Base-by-base conservation (phyloP, 352 stramenopile genomes). In the Globisporangium viniferum region DNA sequence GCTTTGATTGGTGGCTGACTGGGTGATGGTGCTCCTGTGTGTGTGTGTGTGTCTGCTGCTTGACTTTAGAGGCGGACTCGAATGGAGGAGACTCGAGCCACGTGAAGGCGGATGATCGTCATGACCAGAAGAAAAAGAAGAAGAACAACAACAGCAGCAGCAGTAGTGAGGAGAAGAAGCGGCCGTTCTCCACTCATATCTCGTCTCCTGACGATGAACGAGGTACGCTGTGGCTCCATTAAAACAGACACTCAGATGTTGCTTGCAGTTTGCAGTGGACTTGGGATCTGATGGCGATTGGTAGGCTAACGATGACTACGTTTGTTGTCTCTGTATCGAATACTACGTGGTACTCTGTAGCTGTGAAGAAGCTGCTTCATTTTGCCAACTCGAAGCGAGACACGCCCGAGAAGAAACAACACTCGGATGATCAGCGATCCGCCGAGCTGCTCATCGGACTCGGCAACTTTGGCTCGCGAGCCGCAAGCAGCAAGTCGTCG, bases 381-480 rank as follows among this genome's bases (percentile, higher is more conserved):
- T 59, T 81, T 0, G 60, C 65, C 35, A 69, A 49, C 8, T 67
- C 39, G 51, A 77, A 73, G 58, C 49, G 59, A n/a, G 31, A 70
- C 36, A 57, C 73, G 22, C 15, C 41, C 2, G 63, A 74, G 31
- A 71, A 74, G 31, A 71, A 74, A 6, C 66, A 77, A 8, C 66
- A 77, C 2, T 41, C 61, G 7, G 79, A 89, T 53, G 79, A 89
- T 53, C 73, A 80, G 33, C 79, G 88, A 20, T 91, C 82, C 4
- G 82, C 80, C 2, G 66, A 85, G 55, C 69, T 91, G 27, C 54
- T 91, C 35, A 88, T 91, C 46, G 80, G 76, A 3, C 72, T 91
- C 12, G 80, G 79, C 51, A 80, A 78, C 14, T 24, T 60, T 33
- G 18, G 55, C 18, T 60, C 55, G 20, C 41, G 15, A 3, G 15